Percentiles rank a stretch among this genome's conserved stretches.
phyloP scores from a whole-genome alignment of 345 rosid species.

The Ceriops zippeliana region DNA sequence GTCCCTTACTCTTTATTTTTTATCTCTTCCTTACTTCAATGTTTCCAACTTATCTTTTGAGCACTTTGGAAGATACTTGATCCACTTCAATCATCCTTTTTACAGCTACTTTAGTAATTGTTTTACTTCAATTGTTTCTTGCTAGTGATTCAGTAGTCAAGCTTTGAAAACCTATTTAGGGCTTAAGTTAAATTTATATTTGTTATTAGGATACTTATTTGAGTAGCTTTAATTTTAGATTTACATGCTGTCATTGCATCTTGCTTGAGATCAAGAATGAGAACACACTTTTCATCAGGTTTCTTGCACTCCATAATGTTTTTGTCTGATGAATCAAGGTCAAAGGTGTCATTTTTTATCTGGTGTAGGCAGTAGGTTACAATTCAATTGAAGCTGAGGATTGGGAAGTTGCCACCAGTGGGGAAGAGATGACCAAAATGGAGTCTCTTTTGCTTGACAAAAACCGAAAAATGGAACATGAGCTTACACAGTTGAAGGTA shows the following conservation, averaged over 20 bases:
- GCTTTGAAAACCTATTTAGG: background rate
- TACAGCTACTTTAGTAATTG: background rate
- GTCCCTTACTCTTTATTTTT: too few relatives aligned
- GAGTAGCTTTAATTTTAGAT: background rate
- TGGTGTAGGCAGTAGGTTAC: constrained; percentile 82
- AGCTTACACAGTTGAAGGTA: constrained; percentile 89
- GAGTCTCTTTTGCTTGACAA: constrained; percentile 98
- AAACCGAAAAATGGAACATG: constrained; percentile 95
- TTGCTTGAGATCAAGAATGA: background rate
- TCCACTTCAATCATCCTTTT: background rate
- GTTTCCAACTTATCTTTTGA: background rate
- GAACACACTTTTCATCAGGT: background rate
- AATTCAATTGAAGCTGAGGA: constrained; percentile 98
- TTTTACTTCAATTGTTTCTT: too few relatives aligned
- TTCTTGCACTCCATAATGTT: background rate
- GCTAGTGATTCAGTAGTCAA: background rate
- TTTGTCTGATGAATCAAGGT: constrained; percentile 4
- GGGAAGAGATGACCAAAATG: constrained; percentile 99
- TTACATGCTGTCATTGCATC: too few relatives aligned
- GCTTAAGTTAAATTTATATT: background rate
- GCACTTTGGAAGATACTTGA: background rate
- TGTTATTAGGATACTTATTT: background rate
- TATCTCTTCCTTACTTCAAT: too few relatives aligned
- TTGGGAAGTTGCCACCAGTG: constrained; percentile 92
- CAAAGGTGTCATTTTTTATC: constrained; percentile 14